Conservation (phyloP, 2,329 filamentous ascomycete species). For the Phaeosphaeriaceae sp. region DNA sequence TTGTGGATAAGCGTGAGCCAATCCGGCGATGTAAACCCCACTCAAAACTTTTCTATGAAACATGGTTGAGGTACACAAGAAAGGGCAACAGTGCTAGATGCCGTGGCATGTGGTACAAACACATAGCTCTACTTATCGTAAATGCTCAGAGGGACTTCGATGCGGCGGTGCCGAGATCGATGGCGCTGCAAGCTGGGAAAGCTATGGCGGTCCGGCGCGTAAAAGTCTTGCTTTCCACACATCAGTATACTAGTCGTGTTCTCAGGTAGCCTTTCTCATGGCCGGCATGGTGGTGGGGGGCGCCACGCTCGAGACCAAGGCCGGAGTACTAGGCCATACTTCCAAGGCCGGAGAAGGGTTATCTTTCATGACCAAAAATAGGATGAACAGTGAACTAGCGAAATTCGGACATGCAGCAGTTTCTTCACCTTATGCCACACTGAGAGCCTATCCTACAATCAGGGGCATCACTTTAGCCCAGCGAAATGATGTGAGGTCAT, state of each 20-base stretch:
- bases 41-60: neutral
- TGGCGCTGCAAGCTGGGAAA: neutral
- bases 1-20: conserved; percentile 26
- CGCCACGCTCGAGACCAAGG: neutral
- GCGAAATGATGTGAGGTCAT: neutral
- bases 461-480: neutral
- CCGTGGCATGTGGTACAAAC: neutral
- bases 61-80: neutral
- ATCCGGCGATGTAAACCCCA: conserved; percentile 21
- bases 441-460: neutral
- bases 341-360: neutral
- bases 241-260: neutral
- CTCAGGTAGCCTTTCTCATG: neutral
- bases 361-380: neutral
- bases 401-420: neutral
- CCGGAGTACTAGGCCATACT: neutral
- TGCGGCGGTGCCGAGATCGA: neutral
- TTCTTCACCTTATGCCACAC: neutral
- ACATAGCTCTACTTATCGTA: neutral
- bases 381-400: neutral
- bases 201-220: neutral
- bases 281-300: neutral
- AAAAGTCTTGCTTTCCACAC: neutral
- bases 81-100: neutral
- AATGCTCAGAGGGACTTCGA: neutral